phyloP scores from a whole-genome alignment of 176 grass and related monocot species.

The Triticum dicoccoides region DNA sequence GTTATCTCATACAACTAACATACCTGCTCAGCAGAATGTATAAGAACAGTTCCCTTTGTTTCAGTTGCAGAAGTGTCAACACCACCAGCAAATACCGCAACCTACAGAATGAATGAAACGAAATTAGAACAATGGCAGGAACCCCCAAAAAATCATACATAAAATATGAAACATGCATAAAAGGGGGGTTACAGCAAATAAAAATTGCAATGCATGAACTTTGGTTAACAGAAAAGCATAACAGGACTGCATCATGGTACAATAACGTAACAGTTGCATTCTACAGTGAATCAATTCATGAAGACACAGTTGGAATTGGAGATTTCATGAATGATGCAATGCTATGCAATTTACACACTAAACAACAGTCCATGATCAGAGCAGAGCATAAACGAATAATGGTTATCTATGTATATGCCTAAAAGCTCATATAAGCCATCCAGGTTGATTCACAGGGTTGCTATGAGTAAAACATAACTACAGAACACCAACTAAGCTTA shows the following conservation, averaged over 20 bases:
- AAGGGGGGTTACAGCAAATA: not conserved
- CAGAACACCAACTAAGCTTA: not conserved
- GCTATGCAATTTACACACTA: not conserved
- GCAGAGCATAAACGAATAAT: not conserved
- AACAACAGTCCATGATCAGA: not conserved
- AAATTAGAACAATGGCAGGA: not conserved
- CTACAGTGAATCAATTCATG: not conserved
- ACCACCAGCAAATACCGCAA: conserved; percentile 89
- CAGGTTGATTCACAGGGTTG: too few relatives aligned
- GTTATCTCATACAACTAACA: not conserved
- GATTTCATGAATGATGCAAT: not conserved
- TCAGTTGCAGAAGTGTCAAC: conserved; percentile 98
- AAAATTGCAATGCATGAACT: not conserved
- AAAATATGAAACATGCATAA: not conserved
- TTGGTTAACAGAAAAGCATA: not conserved
- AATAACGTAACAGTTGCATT: not conserved
- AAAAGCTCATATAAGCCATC: too few relatives aligned
- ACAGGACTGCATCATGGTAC: not conserved
- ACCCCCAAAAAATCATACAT: not conserved
- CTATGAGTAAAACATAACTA: too few relatives aligned
- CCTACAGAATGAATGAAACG: conserved; percentile 38
- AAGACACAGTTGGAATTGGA: not conserved
- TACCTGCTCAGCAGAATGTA: conserved; percentile 94
- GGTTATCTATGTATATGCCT: not conserved
- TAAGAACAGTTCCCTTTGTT: conserved; percentile 97